These are phyloP conservation scores for Clonostachys solani DNA, from an alignment of 2,329 filamentous ascomycete genomes.

Conservation along the genomic window DNA sequence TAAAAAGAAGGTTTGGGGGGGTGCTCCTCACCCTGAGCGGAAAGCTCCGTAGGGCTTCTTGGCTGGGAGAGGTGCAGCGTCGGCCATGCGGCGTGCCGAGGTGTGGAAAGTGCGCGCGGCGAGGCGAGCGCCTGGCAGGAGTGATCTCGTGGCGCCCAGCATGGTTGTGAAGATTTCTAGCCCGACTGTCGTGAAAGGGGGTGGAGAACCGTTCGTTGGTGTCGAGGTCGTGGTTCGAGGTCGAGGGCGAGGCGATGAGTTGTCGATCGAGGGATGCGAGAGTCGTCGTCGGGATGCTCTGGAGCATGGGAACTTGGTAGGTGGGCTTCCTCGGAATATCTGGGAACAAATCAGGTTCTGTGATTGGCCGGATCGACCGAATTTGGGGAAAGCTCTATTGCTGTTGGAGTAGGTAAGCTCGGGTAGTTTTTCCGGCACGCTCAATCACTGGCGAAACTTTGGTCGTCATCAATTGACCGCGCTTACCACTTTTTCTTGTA, in stretches of 20 bases:
- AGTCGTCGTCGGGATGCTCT: background rate
- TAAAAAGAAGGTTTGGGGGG: background rate
- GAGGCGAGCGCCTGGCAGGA: conserved; percentile 34
- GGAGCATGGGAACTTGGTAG: background rate
- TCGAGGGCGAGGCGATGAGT: background rate
- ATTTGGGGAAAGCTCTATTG: background rate
- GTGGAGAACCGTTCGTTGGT: background rate
- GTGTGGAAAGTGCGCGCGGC: conserved; percentile 43
- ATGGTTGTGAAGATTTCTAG: conserved; percentile 20
- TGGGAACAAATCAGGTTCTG: background rate
- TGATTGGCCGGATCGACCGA: background rate
- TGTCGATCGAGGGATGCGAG: background rate
- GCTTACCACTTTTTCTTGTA: background rate
- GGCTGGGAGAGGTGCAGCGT: conserved; percentile 43
- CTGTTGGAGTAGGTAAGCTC: too few relatives aligned
- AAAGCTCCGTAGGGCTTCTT: conserved; percentile 57
- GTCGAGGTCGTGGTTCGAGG: background rate
- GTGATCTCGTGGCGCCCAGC: conserved; percentile 35
- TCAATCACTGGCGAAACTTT: too few relatives aligned
- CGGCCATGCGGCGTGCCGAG: conserved; percentile 39
- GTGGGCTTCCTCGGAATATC: background rate
- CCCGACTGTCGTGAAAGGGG: too few relatives aligned
- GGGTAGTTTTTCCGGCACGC: background rate
- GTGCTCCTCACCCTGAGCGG: conserved; percentile 50
- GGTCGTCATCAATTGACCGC: too few relatives aligned